Conservation (phyloP, 2,329 filamentous ascomycete species). For the Chrysosphaeria jannelii region DNA sequence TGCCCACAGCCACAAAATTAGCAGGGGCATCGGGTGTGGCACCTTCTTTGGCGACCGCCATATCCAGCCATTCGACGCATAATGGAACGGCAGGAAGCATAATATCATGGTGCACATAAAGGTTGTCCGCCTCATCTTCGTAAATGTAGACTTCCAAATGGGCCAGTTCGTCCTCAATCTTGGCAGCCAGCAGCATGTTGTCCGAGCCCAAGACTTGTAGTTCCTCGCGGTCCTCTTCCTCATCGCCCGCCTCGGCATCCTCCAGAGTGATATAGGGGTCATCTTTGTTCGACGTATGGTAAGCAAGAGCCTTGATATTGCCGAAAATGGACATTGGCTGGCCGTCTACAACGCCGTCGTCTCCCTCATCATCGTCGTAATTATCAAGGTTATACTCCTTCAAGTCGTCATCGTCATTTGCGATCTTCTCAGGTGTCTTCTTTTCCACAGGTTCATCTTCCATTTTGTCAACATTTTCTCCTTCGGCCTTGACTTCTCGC, state of each 20-base stretch:
- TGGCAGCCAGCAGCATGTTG: constrained; percentile 72
- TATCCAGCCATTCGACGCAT: constrained; percentile 81
- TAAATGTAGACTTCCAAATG: constrained; percentile 95
- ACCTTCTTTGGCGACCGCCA: constrained; percentile 47
- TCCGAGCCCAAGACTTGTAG: constrained; percentile 78
- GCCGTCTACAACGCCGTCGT: constrained; percentile 10
- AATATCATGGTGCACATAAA: constrained; percentile 98
- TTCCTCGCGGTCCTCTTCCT: constrained; percentile 76
- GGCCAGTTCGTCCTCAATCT: constrained; percentile 89
- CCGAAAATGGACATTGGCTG: constrained; percentile 78
- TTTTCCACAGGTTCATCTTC: constrained; percentile 4
- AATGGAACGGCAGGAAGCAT: constrained; percentile 95
- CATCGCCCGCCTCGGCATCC: constrained; percentile 29
- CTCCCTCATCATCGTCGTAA: constrained; percentile 60
- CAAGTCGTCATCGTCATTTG: constrained; percentile 51
- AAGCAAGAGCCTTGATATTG: constrained; percentile 76
- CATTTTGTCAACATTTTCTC: constrained; percentile 2
- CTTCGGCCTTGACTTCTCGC: constrained; percentile 4
- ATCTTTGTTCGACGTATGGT: constrained; percentile 79
- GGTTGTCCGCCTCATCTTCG: constrained; percentile 79
- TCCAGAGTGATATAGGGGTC: constrained; percentile 90
- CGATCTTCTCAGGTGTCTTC: constrained; percentile 10
- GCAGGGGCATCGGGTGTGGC: constrained; percentile 34
- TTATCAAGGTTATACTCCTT: constrained; percentile 91
- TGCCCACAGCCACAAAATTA: constrained; percentile 85